A percentile compares a stretch with the other conserved stretches of the same genome.
Conservation (phyloP, 768 basidiomycete species). For the Fomitopsis pulvina region DNA sequence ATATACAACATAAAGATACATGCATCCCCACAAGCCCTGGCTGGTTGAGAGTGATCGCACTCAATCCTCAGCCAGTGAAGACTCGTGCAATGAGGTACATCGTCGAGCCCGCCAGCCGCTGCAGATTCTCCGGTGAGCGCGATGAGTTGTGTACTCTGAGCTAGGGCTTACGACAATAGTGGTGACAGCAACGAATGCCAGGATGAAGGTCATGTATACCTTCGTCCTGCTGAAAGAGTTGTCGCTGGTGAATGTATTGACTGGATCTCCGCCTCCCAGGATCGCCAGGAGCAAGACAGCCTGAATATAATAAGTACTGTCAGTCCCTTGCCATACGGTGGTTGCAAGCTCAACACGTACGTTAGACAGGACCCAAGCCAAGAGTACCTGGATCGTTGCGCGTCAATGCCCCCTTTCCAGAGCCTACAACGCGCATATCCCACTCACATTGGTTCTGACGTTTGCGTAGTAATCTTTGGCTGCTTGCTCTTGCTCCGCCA, state of each 20-base stretch:
- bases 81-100: slow-evolving; percentile 44
- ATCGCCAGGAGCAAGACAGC: slow-evolving; percentile 66
- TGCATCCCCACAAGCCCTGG: background rate
- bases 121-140: background rate
- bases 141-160: background rate
- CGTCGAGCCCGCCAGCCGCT: slow-evolving; percentile 57
- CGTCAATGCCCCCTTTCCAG: background rate
- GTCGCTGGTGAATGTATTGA: slow-evolving; percentile 51
- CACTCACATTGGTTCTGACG: slow-evolving; percentile 71
- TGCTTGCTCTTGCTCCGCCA: slow-evolving; percentile 62
- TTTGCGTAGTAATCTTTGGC: slow-evolving; percentile 86
- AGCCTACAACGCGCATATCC: background rate
- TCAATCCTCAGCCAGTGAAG: slow-evolving; percentile 40
- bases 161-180: slow-evolving; percentile 46
- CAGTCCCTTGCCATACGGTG: background rate
- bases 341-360: no score
- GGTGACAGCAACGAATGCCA: slow-evolving; percentile 75
- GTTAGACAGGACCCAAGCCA: slow-evolving; percentile 82
- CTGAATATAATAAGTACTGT: slow-evolving; percentile 27
- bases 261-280: slow-evolving; percentile 51
- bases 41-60: background rate
- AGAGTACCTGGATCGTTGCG: slow-evolving; percentile 39
- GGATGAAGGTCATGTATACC: slow-evolving; percentile 72
- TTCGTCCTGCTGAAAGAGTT: slow-evolving; percentile 53
- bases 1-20: slow-evolving; percentile 11